Conservation (phyloP, 2,329 filamentous ascomycete genomes). For the Neospermospora avenae region DNA sequence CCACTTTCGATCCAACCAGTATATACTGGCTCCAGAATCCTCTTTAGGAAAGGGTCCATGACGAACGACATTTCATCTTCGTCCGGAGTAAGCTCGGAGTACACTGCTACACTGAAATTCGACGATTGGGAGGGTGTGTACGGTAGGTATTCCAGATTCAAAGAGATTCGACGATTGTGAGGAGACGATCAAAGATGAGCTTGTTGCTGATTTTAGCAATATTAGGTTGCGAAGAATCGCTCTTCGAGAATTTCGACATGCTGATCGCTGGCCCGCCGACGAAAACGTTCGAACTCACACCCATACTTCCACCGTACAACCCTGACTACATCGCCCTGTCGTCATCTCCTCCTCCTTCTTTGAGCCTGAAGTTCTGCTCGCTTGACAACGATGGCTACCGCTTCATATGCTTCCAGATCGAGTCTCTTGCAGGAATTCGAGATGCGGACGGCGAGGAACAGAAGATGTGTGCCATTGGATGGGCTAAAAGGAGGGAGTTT, state of each 20-base stretch:
- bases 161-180: background rate
- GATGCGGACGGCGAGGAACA: background rate
- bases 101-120: background rate
- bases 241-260: background rate
- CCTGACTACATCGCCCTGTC: background rate
- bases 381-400: background rate
- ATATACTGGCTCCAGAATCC: background rate
- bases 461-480: background rate
- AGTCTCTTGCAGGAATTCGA: background rate
- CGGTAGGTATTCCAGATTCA: background rate
- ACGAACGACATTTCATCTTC: background rate
- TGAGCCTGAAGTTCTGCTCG: background rate
- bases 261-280: background rate
- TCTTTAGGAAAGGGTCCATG: background rate
- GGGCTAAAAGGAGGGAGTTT: constrained; percentile 6
- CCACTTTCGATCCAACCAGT: background rate
- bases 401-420: background rate
- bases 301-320: background rate
- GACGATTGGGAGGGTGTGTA: background rate
- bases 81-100: background rate
- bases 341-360: background rate
- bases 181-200: background rate
- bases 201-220: too few relatives aligned
- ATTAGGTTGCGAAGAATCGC: background rate
- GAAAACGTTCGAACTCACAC: background rate